Evolutionary conservation across 257 asterid species (phyloP).

Genomic region (Ballota nigra): DNA sequence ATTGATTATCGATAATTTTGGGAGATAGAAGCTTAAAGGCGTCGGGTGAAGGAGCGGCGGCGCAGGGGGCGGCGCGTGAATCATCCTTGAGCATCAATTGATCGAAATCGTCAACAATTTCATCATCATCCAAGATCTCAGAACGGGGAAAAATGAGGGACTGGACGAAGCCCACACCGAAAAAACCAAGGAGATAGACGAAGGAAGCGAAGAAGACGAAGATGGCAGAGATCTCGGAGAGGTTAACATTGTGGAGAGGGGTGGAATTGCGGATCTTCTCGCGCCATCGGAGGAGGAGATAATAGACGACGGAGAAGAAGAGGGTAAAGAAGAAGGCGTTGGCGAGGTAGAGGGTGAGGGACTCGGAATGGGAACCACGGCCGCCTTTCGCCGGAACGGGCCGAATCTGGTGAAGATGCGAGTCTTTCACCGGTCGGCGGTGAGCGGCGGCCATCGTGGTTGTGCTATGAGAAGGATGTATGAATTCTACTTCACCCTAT

Average conservation of each 20-base stretch:
- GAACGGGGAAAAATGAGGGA: slow-evolving; percentile 34
- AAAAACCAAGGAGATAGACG: slow-evolving; percentile 41
- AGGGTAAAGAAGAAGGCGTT: slow-evolving; percentile 36
- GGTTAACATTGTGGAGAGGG: slow-evolving; percentile 38
- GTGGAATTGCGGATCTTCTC: slow-evolving; percentile 44
- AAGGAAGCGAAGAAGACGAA: slow-evolving; percentile 40
- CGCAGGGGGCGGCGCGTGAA: slow-evolving; percentile 31
- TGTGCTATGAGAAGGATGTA: background rate
- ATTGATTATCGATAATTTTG: background rate
- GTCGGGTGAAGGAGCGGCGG: slow-evolving; percentile 14
- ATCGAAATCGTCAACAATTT: slow-evolving; percentile 16
- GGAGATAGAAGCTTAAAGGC: background rate
- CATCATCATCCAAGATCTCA: slow-evolving; percentile 30
- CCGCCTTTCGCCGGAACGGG: slow-evolving; percentile 5
- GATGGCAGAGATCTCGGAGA: slow-evolving; percentile 41
- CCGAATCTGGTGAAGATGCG: background rate
- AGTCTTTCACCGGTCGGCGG: slow-evolving; percentile 5
- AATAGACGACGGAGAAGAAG: slow-evolving; percentile 47
- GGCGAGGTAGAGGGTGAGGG: slow-evolving; percentile 32
- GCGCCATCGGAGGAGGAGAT: slow-evolving; percentile 39
- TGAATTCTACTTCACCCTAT: background rate
- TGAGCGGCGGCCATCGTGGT: slow-evolving; percentile 14
- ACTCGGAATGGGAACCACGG: background rate
- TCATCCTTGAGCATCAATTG: slow-evolving; percentile 30
- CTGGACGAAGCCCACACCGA: slow-evolving; percentile 40